Conservation (phyloP, 2,329 filamentous ascomycete genomes). For the Claviceps sp. region DNA sequence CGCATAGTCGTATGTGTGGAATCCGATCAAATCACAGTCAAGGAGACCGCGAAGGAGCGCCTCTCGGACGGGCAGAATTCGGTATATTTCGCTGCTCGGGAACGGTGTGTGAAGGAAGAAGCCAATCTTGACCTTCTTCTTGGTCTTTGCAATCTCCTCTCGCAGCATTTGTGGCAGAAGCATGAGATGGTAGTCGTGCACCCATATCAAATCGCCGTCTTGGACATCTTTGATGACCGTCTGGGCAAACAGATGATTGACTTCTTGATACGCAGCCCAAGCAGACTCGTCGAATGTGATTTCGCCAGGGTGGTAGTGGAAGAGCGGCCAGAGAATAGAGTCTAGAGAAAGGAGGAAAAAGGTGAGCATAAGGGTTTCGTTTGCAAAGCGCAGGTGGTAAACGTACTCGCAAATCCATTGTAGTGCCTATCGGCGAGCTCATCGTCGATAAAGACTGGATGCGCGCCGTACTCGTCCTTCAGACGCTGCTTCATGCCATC, state of each 20-base stretch:
- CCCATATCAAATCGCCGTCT: conserved; percentile 92
- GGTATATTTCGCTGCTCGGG: conserved; percentile 91
- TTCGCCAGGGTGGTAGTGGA: conserved; percentile 97
- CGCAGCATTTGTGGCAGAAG: conserved; percentile 90
- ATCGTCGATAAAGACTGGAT: conserved; percentile 87
- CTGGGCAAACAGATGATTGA: conserved; percentile 85
- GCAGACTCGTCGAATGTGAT: conserved; percentile 94
- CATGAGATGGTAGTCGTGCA: conserved; percentile 98
- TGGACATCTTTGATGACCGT: conserved; percentile 75
- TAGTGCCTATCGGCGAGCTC: conserved; percentile 92
- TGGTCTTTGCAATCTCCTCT: conserved; percentile 66
- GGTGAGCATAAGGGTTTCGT: background rate
- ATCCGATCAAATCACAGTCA: conserved; percentile 89
- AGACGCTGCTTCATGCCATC: conserved; percentile 60
- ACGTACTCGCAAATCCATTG: conserved; percentile 90
- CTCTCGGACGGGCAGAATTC: conserved; percentile 85
- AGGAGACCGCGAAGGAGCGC: conserved; percentile 77
- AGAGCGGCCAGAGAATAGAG: conserved; percentile 94
- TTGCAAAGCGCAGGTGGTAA: background rate
- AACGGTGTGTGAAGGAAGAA: conserved; percentile 98
- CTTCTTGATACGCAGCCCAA: conserved; percentile 86
- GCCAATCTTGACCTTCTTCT: conserved; percentile 91
- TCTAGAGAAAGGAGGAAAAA: conserved; percentile 37
- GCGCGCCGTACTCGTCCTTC: conserved; percentile 75
- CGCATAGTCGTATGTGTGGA: conserved; percentile 99